phyloP scores from a whole-genome alignment of 371 early-diverging fungal species.

The Catenaria anguillulae region DNA sequence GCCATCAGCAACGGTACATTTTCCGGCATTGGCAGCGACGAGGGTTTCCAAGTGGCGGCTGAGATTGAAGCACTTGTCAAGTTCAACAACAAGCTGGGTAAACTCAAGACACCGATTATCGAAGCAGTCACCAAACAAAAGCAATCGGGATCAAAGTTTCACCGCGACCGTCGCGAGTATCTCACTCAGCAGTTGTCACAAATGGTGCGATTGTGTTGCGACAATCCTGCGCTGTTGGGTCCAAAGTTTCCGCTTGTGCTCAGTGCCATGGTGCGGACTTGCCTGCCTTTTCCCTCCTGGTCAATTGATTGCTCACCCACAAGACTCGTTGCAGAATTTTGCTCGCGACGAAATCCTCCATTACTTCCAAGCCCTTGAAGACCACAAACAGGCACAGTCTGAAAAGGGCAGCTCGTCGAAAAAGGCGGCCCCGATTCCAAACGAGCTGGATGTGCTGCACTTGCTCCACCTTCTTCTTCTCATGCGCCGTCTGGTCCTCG shows the following conservation, averaged over 20 bases:
- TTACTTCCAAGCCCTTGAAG: background rate
- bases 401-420: no score
- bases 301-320: no score
- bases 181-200: background rate
- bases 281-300: no score
- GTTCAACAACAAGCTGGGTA: background rate
- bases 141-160: background rate
- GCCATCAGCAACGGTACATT: background rate
- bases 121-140: background rate
- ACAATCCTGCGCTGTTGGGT: background rate
- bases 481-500: background rate
- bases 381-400: background rate
- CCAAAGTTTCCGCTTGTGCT: background rate
- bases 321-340: background rate
- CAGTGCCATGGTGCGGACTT: background rate
- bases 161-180: conserved; percentile 2
- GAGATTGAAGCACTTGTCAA: conserved; percentile 3
- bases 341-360: conserved; percentile 5
- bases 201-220: background rate
- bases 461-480: background rate
- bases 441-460: background rate
- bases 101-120: background rate
- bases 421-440: background rate
- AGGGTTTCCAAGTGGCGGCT: background rate
- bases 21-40: background rate